These are phyloP conservation scores for Fusarium nelsonii DNA, from an alignment of 2,329 filamentous ascomycete genomes.

Conservation along the genomic window DNA sequence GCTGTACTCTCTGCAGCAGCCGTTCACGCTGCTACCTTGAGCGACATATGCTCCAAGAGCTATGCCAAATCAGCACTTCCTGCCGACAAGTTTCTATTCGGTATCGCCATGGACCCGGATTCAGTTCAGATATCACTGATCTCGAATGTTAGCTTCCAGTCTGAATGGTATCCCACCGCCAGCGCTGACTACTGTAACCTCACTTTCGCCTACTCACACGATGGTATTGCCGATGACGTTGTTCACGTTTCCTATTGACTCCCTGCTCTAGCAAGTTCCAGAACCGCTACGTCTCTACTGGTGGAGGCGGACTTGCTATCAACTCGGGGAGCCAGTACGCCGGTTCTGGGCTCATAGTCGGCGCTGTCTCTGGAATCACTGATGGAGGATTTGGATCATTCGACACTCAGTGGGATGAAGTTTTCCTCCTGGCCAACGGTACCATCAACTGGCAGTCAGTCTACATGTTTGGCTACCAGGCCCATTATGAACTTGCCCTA, in stretches of 20 bases:
- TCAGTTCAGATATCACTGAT: background rate
- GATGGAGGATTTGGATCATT: slow-evolving; percentile 60
- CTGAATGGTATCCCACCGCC: slow-evolving; percentile 15
- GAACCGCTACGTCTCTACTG: slow-evolving; percentile 60
- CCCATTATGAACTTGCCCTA: slow-evolving; percentile 60
- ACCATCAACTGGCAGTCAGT: slow-evolving; percentile 63
- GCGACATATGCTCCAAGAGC: slow-evolving; percentile 9
- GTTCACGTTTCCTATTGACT: slow-evolving; percentile 51
- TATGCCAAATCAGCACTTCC: slow-evolving; percentile 4
- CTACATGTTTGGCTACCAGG: slow-evolving; percentile 65
- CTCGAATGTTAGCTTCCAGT: slow-evolving; percentile 12
- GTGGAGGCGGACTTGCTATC: slow-evolving; percentile 57
- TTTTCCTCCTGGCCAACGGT: slow-evolving; percentile 60
- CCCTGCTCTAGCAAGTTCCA: slow-evolving; percentile 54
- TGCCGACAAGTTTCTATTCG: background rate
- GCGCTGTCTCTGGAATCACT: slow-evolving; percentile 56
- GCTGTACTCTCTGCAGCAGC: background rate
- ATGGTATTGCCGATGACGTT: slow-evolving; percentile 50
- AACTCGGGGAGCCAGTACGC: slow-evolving; percentile 36
- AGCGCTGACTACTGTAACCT: slow-evolving; percentile 52
- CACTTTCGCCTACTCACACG: slow-evolving; percentile 53
- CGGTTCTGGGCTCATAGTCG: slow-evolving; percentile 56
- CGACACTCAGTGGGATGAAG: slow-evolving; percentile 53
- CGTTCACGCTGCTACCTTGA: slow-evolving; percentile 1
- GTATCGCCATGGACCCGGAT: background rate